phyloP scores from a whole-genome alignment of 441 rosid genomes.

The Metrosideros polymorpha region DNA sequence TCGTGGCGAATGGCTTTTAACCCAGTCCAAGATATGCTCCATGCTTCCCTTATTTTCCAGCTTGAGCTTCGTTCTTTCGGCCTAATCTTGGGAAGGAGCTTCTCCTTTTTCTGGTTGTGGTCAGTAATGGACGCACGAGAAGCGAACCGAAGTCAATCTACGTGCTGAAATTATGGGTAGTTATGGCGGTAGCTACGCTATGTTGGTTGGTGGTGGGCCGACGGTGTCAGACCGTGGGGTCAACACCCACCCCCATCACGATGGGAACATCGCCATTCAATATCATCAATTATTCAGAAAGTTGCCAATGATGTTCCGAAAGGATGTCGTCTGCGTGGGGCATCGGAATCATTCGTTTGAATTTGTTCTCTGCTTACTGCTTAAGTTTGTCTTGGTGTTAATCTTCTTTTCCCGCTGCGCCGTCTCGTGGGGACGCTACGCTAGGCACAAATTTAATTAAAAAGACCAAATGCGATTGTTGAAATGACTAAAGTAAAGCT shows the following conservation, averaged over 20 bases:
- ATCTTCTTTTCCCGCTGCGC: background rate
- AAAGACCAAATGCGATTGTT: background rate
- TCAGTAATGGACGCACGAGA: background rate
- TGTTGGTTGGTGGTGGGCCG: background rate
- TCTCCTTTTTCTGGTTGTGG: background rate
- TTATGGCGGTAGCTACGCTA: background rate
- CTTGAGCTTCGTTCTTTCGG: background rate
- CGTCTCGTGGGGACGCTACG: background rate
- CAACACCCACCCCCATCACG: background rate
- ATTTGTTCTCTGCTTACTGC: background rate
- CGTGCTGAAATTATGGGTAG: background rate
- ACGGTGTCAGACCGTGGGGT: background rate
- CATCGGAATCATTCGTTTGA: background rate
- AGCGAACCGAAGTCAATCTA: background rate
- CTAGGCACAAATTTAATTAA: background rate
- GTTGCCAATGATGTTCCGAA: background rate
- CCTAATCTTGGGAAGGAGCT: background rate
- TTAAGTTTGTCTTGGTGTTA: background rate
- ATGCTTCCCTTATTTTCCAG: background rate
- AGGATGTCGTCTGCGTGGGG: background rate
- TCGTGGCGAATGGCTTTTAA: background rate
- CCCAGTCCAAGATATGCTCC: background rate
- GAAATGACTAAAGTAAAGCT: background rate
- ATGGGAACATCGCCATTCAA: background rate
- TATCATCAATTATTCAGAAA: background rate